These are phyloP conservation scores for Verbena officinalis DNA, from an alignment of 257 asterid species.

Conservation along the genomic window DNA sequence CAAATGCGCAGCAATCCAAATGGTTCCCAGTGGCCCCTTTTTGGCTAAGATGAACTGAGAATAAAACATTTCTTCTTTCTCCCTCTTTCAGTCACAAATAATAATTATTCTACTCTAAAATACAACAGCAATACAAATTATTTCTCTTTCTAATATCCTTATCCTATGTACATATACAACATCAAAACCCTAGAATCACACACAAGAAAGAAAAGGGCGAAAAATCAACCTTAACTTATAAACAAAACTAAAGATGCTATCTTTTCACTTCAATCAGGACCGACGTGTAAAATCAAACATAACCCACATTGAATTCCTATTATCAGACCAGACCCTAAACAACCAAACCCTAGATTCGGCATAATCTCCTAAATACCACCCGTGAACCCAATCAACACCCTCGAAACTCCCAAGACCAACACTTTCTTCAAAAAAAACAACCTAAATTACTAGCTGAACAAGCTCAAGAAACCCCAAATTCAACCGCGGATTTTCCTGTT, in stretches of 20 bases:
- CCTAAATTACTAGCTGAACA: constrained; percentile 33
- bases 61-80: constrained; percentile 66
- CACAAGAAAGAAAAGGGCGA: background rate
- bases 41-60: constrained; percentile 94
- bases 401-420: constrained; percentile 22
- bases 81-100: constrained; percentile 28
- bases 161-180: constrained; percentile 26
- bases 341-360: constrained; percentile 48
- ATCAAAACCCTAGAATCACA: constrained; percentile 31
- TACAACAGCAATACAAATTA: constrained; percentile 22
- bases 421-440: constrained; percentile 12
- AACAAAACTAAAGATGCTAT: constrained; percentile 28
- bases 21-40: constrained; percentile 93
- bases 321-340: constrained; percentile 27
- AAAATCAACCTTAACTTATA: constrained; percentile 23
- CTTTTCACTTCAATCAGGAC: constrained; percentile 45
- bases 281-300: constrained; percentile 39
- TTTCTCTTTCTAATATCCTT: constrained; percentile 13
- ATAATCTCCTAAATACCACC: constrained; percentile 21
- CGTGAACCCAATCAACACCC: constrained; percentile 18
- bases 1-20: constrained; percentile 96
- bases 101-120: constrained; percentile 33
- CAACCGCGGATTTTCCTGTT: constrained; percentile 33
- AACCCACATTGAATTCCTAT: constrained; percentile 34
- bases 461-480: constrained; percentile 20